Base-by-base conservation (phyloP, 805 yeast genomes). In the Candida germanica region DNA sequence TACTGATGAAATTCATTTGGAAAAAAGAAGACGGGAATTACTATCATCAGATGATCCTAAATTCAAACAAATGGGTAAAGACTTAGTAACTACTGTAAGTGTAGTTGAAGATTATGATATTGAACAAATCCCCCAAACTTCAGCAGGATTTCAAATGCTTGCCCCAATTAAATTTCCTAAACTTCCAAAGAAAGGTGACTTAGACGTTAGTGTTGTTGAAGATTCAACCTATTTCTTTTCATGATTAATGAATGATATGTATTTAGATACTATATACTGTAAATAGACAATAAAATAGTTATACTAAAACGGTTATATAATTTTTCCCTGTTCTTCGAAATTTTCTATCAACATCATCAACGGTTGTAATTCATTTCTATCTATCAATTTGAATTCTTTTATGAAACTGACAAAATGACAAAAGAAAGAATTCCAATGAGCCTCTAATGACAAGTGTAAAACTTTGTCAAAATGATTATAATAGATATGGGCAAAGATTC, bases 351-450 rank as follows among this genome's bases (percentile, higher is more conserved):
- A 66, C 4, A 84, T 80, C 29, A 69, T 60, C 43, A 93, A 63
- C 0, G 98, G 98, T 37, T 71, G 83, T 59, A 88, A 63, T 46
- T 93, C 99, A 36, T 71, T 69, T 35, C 79, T 67, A 41, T 88
- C 98, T 23, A 93, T 69, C 46, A 93, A 72, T 35, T 77, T 81
- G 58, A 87, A 93, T 46, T 88, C 95, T 47, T 83, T 82, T 10
- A 84, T 77, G 53, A 93, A 87, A 35, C 95, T 83, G 29, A 91
- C 75, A 53, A 85, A 93, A 57, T 93, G 98, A 11, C 96, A 93
- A 62, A 94, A 93, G 50, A 89, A 86, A 3, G 98, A 89, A 59
- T 93, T 93, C 95, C 96, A 93, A 58, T 93, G 98, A 1, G 98
- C 96, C 57, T 93, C 98, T 41, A 93, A 61, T 2, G 95, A 82